Conservation (phyloP, 352 stramenopile species). For the Phytophthora vignae region DNA sequence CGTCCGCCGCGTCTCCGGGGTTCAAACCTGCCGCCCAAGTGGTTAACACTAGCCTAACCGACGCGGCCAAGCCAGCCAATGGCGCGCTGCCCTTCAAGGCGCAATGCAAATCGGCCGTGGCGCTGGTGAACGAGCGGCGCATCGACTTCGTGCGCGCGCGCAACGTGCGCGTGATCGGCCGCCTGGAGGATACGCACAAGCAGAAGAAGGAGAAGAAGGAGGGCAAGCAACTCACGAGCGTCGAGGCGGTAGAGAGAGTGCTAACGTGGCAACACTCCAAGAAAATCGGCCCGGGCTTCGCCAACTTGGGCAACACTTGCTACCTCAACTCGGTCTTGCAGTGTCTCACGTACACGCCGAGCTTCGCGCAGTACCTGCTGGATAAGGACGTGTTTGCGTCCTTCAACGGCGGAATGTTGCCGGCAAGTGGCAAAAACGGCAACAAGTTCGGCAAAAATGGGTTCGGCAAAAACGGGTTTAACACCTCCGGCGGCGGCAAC, state of each 20-base stretch:
- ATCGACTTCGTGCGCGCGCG: constrained; percentile 83
- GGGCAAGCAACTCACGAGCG: constrained; percentile 52
- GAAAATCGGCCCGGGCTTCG: constrained; percentile 84
- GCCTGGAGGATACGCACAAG: constrained; percentile 38
- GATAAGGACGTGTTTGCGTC: constrained; percentile 56
- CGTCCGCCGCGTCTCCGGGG: constrained; percentile 9
- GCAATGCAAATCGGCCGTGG: constrained; percentile 76
- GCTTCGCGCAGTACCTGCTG: constrained; percentile 91
- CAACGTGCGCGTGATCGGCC: constrained; percentile 59
- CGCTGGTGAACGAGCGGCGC: constrained; percentile 82
- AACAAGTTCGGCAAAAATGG: constrained; percentile 39
- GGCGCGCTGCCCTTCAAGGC: constrained; percentile 51
- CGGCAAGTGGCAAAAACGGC: constrained; percentile 23
- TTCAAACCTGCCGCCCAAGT: constrained; percentile 15
- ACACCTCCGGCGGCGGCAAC: constrained; percentile 29
- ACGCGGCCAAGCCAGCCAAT: constrained; percentile 15
- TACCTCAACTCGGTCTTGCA: constrained; percentile 96
- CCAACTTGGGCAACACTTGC: constrained; percentile 96
- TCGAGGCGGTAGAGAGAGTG: constrained; percentile 57
- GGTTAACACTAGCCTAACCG: constrained; percentile 14
- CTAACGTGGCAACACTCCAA: constrained; percentile 68
- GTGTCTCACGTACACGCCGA: constrained; percentile 85
- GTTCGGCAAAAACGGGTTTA: constrained; percentile 19
- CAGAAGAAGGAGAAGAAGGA: constrained; percentile 36
- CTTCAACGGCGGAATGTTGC: constrained; percentile 36